Evolutionary conservation across 2,329 filamentous ascomycete genomes (phyloP), one percentile per base, ranked within the genome.

Genomic region (Neospermospora avenae): DNA sequence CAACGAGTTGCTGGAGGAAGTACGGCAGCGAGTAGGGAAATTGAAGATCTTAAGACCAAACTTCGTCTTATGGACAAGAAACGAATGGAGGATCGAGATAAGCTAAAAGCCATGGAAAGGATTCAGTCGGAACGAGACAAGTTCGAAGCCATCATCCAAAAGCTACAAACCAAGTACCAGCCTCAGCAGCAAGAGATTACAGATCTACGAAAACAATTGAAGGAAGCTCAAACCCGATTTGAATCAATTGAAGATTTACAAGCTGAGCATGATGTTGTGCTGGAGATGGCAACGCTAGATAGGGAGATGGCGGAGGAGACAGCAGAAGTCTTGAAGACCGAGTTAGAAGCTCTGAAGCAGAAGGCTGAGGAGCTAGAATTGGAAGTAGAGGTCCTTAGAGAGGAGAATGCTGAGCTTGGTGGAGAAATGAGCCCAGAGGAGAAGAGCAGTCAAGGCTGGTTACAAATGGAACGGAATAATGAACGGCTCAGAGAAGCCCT

Each of bases 271-370:
- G 95, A 98, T 31, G 84, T 87, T 3, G 84, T 89, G 6, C 77
- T 97, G 70, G 95, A 99, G 75, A 84, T 95, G 75, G 91, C 92
- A 6, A 88, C 90, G 0, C 78, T 99, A 25, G 95, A 99, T 72
- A 86, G 91, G 46, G 93, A 99, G 74, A 96, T 98, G 90, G 95
- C 95, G 0, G 93, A 99, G 74, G 93, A 97, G 75, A 91, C 87
- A 45, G 88, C 90, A 0, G 95, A 98, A 67, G 85, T 88, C 18
- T 80, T 89, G 54, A 95, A 92, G 72, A 82, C 84, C 1, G 93
- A 99, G 71, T 78, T 96, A 24, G 90, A 96, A 39, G 82, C 85
- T 2, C 74, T 96, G 56, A 90, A 91, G 69, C 77, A 84, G 60
- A 91, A 87, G 70, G 77, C 86, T 1, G 93, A 98, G 73, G 93